phyloP scores from a whole-genome alignment of 208 protist genomes.

The Porcisia hertigi region DNA sequence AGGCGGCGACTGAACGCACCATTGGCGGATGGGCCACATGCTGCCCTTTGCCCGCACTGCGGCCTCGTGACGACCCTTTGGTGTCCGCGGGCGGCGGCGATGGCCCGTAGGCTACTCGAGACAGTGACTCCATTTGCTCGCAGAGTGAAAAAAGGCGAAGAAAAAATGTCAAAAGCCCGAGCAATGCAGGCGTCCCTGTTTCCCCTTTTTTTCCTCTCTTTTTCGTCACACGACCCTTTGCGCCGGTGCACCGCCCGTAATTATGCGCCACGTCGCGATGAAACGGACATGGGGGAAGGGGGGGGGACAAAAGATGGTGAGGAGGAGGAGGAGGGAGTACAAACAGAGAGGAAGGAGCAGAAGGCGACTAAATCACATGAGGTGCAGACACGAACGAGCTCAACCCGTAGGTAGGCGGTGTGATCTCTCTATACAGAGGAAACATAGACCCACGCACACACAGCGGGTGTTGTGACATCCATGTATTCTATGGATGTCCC shows the following conservation, averaged over 20 bases:
- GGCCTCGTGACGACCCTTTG: conserved; percentile 7
- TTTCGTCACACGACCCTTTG: not conserved
- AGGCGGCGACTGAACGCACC: not conserved
- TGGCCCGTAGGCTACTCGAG: conserved; percentile 25
- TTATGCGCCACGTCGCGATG: not conserved
- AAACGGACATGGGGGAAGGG: not conserved
- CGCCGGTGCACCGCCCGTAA: not conserved
- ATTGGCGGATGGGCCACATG: not conserved
- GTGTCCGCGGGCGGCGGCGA: conserved; percentile 17
- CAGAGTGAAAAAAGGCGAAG: not conserved
- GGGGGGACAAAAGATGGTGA: not conserved
- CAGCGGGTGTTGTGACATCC: not conserved
- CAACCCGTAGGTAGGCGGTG: not conserved
- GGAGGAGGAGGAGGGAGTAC: not conserved
- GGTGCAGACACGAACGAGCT: not conserved
- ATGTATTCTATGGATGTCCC: not conserved
- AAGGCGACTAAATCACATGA: not conserved
- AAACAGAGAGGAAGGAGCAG: not conserved
- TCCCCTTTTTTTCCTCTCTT: not conserved
- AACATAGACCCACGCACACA: not conserved
- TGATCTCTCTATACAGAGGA: not conserved
- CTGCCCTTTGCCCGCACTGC: conserved; percentile 5
- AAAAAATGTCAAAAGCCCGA: conserved; percentile 4
- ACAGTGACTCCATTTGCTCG: conserved; percentile 21
- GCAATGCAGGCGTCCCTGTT: not conserved